Conservation (phyloP, 2,329 filamentous ascomycete genomes). For the Penicillium sp. region DNA sequence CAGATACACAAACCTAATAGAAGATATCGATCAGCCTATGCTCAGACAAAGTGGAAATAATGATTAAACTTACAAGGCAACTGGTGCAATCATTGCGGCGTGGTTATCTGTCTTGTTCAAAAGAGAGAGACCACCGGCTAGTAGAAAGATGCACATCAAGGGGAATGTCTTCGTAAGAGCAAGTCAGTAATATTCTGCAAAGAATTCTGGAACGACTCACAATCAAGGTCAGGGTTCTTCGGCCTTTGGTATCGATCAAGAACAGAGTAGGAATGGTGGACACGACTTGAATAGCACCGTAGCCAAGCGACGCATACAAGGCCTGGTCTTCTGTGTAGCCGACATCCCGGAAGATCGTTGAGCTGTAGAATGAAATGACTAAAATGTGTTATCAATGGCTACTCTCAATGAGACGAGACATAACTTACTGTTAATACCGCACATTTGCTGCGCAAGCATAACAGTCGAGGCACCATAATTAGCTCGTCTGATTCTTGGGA, state of each 20-base stretch:
- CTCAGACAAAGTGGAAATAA: too few relatives aligned
- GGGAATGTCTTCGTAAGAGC: constrained; percentile 61
- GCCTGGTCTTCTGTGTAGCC: constrained; percentile 58
- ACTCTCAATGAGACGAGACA: constrained; percentile 26
- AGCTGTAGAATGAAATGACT: constrained; percentile 69
- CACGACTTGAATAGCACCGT: constrained; percentile 63
- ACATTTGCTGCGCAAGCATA: constrained; percentile 76
- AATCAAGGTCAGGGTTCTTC: constrained; percentile 50
- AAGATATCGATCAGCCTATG: constrained; percentile 39
- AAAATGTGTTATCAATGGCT: constrained; percentile 49
- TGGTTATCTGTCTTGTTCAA: constrained; percentile 41
- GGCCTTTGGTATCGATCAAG: constrained; percentile 66
- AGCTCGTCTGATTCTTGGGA: constrained; percentile 54
- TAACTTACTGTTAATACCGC: constrained; percentile 47
- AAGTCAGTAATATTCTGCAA: not conserved
- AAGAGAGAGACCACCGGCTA: constrained; percentile 59
- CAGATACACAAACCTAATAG: constrained; percentile 61
- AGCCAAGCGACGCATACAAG: constrained; percentile 62
- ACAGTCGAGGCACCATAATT: constrained; percentile 73
- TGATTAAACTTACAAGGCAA: constrained; percentile 18
- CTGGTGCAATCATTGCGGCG: constrained; percentile 34
- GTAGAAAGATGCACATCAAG: constrained; percentile 62
- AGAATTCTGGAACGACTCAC: constrained; percentile 7
- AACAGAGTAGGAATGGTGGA: constrained; percentile 62
- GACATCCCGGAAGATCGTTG: constrained; percentile 55